Conservation (phyloP, 2,329 filamentous ascomycete species). For the Talaromyces marneffei region DNA sequence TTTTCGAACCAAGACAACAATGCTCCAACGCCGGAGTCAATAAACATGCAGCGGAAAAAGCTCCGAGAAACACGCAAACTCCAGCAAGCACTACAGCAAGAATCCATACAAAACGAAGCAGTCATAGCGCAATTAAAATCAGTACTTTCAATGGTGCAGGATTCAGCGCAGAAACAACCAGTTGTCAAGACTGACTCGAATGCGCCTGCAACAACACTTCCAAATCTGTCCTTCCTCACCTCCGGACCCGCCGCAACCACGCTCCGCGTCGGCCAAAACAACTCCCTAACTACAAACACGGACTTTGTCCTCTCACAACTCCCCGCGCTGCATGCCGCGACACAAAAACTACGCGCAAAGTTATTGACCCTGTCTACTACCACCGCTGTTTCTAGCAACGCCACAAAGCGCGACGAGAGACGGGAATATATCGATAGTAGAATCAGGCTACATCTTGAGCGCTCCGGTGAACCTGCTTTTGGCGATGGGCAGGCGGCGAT, state of each 20-base stretch:
- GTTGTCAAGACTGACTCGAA: slow-evolving; percentile 3
- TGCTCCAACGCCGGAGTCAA: slow-evolving; percentile 58
- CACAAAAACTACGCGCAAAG: slow-evolving; percentile 62
- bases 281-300: slow-evolving; percentile 42
- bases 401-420: slow-evolving; percentile 63
- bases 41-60: slow-evolving; percentile 66
- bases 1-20: slow-evolving; percentile 27
- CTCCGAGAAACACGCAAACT: slow-evolving; percentile 74
- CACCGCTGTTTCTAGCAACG: slow-evolving; percentile 27
- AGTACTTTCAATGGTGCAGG: slow-evolving; percentile 42
- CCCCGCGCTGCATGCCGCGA: slow-evolving; percentile 66
- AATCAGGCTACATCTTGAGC: slow-evolving; percentile 69
- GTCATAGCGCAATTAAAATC: slow-evolving; percentile 60
- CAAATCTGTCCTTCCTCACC: slow-evolving; percentile 53
- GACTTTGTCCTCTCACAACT: slow-evolving; percentile 77
- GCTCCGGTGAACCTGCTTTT: slow-evolving; percentile 35
- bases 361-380: slow-evolving; percentile 43
- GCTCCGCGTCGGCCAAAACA: slow-evolving; percentile 39
- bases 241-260: slow-evolving; percentile 43
- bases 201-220: slow-evolving; percentile 21
- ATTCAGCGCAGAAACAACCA: not conserved
- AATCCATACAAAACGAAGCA: slow-evolving; percentile 65
- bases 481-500: slow-evolving; percentile 31
- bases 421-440: slow-evolving; percentile 78
- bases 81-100: slow-evolving; percentile 62